Conservation (phyloP, 2,329 filamentous ascomycete species). For the Cladosporium halotolerans region DNA sequence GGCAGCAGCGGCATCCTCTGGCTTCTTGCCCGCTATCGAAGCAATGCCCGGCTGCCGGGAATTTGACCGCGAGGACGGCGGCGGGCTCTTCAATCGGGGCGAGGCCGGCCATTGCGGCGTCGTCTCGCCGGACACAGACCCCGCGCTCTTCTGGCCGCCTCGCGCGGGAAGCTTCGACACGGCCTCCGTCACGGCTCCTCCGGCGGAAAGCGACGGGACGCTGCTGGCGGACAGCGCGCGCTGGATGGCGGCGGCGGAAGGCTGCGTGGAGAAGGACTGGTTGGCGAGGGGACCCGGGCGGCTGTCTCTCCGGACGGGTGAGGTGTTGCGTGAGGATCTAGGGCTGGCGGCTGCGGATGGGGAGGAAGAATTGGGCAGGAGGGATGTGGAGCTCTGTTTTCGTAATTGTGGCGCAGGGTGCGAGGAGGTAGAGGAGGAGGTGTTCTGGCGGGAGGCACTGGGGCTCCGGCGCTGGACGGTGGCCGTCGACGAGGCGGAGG, state of each 20-base stretch:
- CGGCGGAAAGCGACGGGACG: slow-evolving; percentile 57
- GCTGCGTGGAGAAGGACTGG: slow-evolving; percentile 38
- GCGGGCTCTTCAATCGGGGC: slow-evolving; percentile 61
- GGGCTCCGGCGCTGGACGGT: slow-evolving; percentile 8
- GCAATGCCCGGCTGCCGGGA: slow-evolving; percentile 38
- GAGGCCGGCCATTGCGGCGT: slow-evolving; percentile 70
- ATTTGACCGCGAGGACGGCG: slow-evolving; percentile 52
- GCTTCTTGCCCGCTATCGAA: slow-evolving; percentile 25
- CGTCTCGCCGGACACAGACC: slow-evolving; percentile 38
- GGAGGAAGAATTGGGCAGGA: slow-evolving; percentile 21
- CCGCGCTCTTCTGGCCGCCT: slow-evolving; percentile 53
- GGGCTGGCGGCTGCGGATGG: slow-evolving; percentile 38
- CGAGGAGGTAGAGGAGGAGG: slow-evolving; percentile 14
- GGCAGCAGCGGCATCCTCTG: slow-evolving; percentile 25
- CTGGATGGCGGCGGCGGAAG: slow-evolving; percentile 58
- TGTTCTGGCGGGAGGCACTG: slow-evolving; percentile 8
- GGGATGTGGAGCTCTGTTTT: slow-evolving; percentile 25
- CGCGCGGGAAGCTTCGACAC: slow-evolving; percentile 52
- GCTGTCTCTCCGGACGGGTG: slow-evolving; percentile 43
- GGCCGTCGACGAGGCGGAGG: slow-evolving; percentile 5
- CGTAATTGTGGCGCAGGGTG: slow-evolving; percentile 13
- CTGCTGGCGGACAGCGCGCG: slow-evolving; percentile 62
- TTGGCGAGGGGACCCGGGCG: slow-evolving; percentile 29
- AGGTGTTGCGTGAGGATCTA: slow-evolving; percentile 42
- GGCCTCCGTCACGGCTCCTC: slow-evolving; percentile 50